Evolutionary conservation across 2,329 filamentous ascomycete genomes (phyloP).

Genomic region (Torrubiella hemipterigena): DNA sequence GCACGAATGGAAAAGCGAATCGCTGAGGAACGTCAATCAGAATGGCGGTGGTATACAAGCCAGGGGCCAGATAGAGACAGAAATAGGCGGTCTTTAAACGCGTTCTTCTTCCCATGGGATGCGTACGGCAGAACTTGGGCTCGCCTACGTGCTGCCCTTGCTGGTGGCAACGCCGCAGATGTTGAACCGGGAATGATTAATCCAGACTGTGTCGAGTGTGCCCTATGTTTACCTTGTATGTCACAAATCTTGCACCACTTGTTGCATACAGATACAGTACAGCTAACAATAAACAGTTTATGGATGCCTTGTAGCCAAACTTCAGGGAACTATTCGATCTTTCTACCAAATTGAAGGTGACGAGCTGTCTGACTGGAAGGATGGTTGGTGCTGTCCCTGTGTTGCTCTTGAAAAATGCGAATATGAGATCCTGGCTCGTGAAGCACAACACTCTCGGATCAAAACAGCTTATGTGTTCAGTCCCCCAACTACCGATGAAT

Average conservation of each 20-base stretch:
- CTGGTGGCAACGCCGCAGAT: conserved; percentile 9
- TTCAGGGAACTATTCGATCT: conserved; percentile 18
- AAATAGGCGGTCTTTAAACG: conserved; percentile 5
- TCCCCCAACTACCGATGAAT: background rate
- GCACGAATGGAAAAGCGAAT: conserved; percentile 6
- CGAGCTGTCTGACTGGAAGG: conserved; percentile 10
- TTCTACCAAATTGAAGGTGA: conserved; percentile 20
- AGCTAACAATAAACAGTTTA: conserved; percentile 15
- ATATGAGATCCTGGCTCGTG: conserved; percentile 19
- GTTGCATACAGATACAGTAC: conserved; percentile 1
- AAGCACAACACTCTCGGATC: conserved; percentile 9
- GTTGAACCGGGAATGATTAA: conserved; percentile 10
- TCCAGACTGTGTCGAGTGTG: conserved; percentile 13
- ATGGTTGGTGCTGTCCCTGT: conserved; percentile 17
- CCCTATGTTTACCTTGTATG: conserved; percentile 16
- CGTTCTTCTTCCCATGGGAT: conserved; percentile 13
- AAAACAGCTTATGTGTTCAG: conserved; percentile 4
- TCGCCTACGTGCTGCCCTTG: conserved; percentile 12
- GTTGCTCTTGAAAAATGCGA: conserved; percentile 16
- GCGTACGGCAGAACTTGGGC: conserved; percentile 15
- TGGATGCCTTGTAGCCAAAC: conserved; percentile 13
- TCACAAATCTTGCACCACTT: background rate
- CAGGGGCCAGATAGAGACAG: background rate
- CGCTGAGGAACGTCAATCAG: conserved; percentile 1
- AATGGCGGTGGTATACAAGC: conserved; percentile 4